A percentile compares a stretch with the other conserved stretches of the same genome.
Evolutionary conservation across 805 yeast genomes (phyloP).

Genomic region (Naumovozyma dairenensis): DNA sequence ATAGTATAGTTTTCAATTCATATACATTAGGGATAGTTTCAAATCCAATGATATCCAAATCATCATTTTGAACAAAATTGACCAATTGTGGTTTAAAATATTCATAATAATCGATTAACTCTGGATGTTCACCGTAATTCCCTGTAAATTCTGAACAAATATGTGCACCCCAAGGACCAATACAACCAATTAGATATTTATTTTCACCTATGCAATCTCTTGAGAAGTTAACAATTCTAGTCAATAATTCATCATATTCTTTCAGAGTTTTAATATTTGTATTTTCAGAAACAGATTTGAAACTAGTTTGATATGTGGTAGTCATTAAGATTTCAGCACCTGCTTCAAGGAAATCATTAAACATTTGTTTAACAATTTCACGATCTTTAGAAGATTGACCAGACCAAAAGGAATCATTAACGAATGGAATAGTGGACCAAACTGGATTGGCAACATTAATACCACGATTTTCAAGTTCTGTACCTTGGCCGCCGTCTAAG

Average conservation of each 20-base stretch:
- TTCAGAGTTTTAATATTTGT: slow-evolving; percentile 12
- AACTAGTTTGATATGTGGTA: slow-evolving; percentile 52
- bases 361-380: slow-evolving; percentile 36
- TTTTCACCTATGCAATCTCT: slow-evolving; percentile 18
- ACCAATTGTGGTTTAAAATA: slow-evolving; percentile 31
- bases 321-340: slow-evolving; percentile 51
- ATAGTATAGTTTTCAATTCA: slow-evolving; percentile 45
- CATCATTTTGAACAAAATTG: slow-evolving; percentile 39
- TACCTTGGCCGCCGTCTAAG: slow-evolving; percentile 59
- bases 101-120: slow-evolving; percentile 23
- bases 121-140: slow-evolving; percentile 35
- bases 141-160: slow-evolving; percentile 67
- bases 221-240: slow-evolving; percentile 15
- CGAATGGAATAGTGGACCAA: slow-evolving; percentile 53
- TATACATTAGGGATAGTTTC: slow-evolving; percentile 62
- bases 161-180: slow-evolving; percentile 74
- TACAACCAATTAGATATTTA: slow-evolving; percentile 37
- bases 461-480: slow-evolving; percentile 45
- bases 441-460: slow-evolving; percentile 37
- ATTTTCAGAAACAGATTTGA: slow-evolving; percentile 30
- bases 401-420: slow-evolving; percentile 22
- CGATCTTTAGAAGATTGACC: slow-evolving; percentile 27
- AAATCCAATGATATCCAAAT: slow-evolving; percentile 49
- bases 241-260: slow-evolving; percentile 16
- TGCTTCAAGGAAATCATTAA: slow-evolving; percentile 38